These are phyloP conservation scores for Pseudotsuga menziesii DNA, from an alignment of 75 land plant species.

Conservation along the genomic window DNA sequence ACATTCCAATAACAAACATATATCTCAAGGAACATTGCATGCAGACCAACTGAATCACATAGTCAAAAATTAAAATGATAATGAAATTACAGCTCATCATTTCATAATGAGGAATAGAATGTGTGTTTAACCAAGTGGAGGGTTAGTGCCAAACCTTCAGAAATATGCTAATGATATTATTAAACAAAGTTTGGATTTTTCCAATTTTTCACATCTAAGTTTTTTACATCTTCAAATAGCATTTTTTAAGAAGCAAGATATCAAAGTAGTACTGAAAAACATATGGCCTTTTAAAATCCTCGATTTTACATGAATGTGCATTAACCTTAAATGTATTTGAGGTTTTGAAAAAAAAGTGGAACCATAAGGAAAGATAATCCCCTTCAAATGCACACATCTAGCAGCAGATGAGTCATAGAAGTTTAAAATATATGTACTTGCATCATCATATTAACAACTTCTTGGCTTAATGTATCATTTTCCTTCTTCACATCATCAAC, in stretches of 20 bases:
- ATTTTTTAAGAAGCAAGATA: not conserved
- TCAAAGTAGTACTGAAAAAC: not conserved
- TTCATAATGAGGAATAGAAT: not conserved
- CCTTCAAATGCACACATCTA: not conserved
- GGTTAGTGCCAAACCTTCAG: too few species aligned
- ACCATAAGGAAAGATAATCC: not conserved
- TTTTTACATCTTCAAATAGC: not conserved
- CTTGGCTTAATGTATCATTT: constrained; percentile 62
- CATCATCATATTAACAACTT: constrained; percentile 58
- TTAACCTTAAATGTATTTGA: not conserved
- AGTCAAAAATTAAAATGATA: not conserved
- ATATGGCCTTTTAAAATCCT: not conserved
- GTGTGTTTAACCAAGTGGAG: not conserved
- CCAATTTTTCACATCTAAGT: not conserved
- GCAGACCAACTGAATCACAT: not conserved
- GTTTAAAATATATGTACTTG: constrained; percentile 40
- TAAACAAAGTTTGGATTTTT: not conserved
- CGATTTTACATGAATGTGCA: not conserved
- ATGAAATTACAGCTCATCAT: not conserved
- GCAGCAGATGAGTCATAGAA: not conserved
- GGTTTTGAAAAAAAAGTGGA: not conserved
- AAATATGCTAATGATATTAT: not conserved
- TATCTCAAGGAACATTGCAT: not conserved
- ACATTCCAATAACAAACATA: not conserved
- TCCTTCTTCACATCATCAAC: constrained; percentile 46